Evolutionary conservation across 257 asterid genomes (phyloP).

Genomic region (Gynochthodes officinalis): DNA sequence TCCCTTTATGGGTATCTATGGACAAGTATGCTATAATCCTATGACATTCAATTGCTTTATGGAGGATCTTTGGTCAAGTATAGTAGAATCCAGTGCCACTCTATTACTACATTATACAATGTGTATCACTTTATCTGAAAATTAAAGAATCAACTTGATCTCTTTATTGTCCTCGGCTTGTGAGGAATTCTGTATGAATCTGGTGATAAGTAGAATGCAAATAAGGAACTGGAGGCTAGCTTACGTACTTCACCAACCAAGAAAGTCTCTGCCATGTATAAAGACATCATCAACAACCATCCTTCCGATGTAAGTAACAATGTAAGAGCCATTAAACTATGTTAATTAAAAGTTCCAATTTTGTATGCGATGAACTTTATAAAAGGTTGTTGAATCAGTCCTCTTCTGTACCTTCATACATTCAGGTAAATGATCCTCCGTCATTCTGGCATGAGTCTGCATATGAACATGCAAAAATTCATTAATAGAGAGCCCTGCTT

Average conservation of each 20-base stretch:
- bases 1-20: neutral
- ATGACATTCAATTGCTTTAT: slow-evolving; percentile 6
- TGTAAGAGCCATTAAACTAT: neutral
- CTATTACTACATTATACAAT: neutral
- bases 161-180: slow-evolving; percentile 10
- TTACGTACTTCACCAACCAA: slow-evolving; percentile 75
- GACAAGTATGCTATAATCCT: slow-evolving; percentile 3
- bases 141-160: slow-evolving; percentile 23
- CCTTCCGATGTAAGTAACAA: neutral
- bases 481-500: slow-evolving; percentile 4
- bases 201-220: neutral
- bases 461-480: slow-evolving; percentile 18
- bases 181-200: slow-evolving; percentile 9
- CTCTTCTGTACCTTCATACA: slow-evolving; percentile 71
- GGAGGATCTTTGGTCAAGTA: neutral
- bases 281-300: slow-evolving; percentile 11
- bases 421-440: slow-evolving; percentile 59
- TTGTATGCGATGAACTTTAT: neutral
- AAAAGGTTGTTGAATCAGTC: neutral
- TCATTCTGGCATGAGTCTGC: slow-evolving; percentile 67
- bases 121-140: slow-evolving; percentile 23
- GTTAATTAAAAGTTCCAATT: neutral
- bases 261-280: slow-evolving; percentile 73
- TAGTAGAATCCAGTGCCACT: neutral
- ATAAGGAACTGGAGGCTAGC: slow-evolving; percentile 18